Evolutionary conservation across 1,284 basidiomycete species (phyloP).

Genomic region (Rhodotorula sp.): DNA sequence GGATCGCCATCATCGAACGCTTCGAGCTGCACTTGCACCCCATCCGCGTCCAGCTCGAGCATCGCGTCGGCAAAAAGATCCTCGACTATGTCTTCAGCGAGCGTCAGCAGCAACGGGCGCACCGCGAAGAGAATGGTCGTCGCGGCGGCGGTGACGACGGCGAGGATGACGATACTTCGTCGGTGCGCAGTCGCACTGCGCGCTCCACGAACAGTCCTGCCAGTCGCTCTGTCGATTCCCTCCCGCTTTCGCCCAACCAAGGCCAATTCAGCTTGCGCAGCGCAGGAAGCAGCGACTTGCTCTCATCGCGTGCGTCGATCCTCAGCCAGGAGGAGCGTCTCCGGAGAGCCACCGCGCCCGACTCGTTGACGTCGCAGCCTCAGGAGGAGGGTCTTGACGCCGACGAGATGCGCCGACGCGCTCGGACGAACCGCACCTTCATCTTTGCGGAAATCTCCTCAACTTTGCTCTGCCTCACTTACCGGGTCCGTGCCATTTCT

Average conservation of each 20-base stretch:
- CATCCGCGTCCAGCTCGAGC: slow-evolving; percentile 80
- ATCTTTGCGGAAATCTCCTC: slow-evolving; percentile 74
- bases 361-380: slow-evolving; percentile 15
- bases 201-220: not conserved
- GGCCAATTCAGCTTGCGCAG: not conserved
- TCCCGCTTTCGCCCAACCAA: slow-evolving; percentile 10
- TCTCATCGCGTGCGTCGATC: slow-evolving; percentile 22
- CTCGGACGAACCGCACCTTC: slow-evolving; percentile 62
- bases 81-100: slow-evolving; percentile 78
- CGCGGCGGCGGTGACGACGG: slow-evolving; percentile 1
- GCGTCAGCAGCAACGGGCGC: slow-evolving; percentile 53
- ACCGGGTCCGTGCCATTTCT: slow-evolving; percentile 51
- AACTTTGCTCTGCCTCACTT: slow-evolving; percentile 53
- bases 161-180: not conserved
- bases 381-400: slow-evolving; percentile 45
- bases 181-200: not conserved
- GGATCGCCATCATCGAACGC: slow-evolving; percentile 83
- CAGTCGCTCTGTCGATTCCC: slow-evolving; percentile 32
- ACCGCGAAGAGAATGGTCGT: slow-evolving; percentile 51
- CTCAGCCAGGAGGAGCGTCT: slow-evolving; percentile 27
- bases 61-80: slow-evolving; percentile 73
- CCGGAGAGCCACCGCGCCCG: slow-evolving; percentile 25
- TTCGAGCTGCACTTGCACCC: slow-evolving; percentile 84
- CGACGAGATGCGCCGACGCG: slow-evolving; percentile 53
- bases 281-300: not conserved